A percentile compares a stretch with the other conserved stretches of the same genome.
Conservation (phyloP, 768 basidiomycete species). For the Mycena crocata region DNA sequence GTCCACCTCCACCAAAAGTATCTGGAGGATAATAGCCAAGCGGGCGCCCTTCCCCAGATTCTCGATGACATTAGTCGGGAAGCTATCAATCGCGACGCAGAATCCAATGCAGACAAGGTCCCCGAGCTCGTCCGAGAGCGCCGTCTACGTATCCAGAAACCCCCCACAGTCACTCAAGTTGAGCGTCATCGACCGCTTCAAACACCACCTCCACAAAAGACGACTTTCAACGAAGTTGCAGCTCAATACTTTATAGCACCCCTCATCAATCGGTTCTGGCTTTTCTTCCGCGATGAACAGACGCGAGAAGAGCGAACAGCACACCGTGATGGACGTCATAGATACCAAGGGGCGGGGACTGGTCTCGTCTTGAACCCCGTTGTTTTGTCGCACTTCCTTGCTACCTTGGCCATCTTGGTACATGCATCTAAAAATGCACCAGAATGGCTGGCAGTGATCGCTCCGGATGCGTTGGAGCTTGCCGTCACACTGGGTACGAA, state of each 20-base stretch:
- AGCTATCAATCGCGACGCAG: conserved; percentile 72
- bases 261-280: conserved; percentile 94
- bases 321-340: conserved; percentile 61
- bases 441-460: conserved; percentile 84
- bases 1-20: conserved; percentile 78
- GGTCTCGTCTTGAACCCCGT: conserved; percentile 86
- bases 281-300: conserved; percentile 89
- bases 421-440: conserved; percentile 86
- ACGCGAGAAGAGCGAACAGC: conserved; percentile 78
- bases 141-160: conserved; percentile 70
- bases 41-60: conserved; percentile 63
- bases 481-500: conserved; percentile 82
- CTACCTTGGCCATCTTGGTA: conserved; percentile 81
- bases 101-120: conserved; percentile 63
- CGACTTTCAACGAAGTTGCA: conserved; percentile 76
- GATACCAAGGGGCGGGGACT: conserved; percentile 80
- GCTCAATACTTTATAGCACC: conserved; percentile 92
- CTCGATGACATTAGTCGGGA: conserved; percentile 71
- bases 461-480: conserved; percentile 85
- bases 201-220: conserved; percentile 31
- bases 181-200: conserved; percentile 26
- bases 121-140: conserved; percentile 80
- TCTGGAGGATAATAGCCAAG: conserved; percentile 54
- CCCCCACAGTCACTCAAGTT: conserved; percentile 60
- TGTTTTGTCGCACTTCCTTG: conserved; percentile 79